Base-by-base conservation (phyloP, 2,329 filamentous ascomycete species). In the Penicillium aurantiogriseum region DNA sequence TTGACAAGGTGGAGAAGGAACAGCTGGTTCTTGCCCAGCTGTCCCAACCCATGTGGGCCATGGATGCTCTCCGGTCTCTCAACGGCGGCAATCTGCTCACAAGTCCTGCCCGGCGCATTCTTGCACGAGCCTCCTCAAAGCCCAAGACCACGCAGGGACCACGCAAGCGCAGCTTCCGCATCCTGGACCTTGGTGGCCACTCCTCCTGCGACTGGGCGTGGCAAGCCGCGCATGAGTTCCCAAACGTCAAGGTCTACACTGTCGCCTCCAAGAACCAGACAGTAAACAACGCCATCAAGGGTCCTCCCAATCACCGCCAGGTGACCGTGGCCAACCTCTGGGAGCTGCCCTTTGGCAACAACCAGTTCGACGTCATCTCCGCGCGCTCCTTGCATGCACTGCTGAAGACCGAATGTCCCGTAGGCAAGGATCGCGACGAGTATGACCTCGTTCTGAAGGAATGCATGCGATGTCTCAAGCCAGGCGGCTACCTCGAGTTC, bases 201-300 rank as follows among this genome's bases (percentile, higher is more conserved):
- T 83, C 88, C 0, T 86, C 89, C 15, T 93, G 91, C 71, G 92
- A 96, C 74, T 99, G 94, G 94, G 93, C 90, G 23, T 99, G 94
- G 94, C 88, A 94, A 71, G 89, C 91, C 57, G 92, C 94, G 0
- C 82, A 90, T 48, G 88, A 93, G 72, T 94, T 92, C 74, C 91
- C 90, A 19, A 88, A 91, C 71, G 84, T 90, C 56, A 92, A 91
- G 72, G 85, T 97, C 53, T 95, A 92, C 78, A 97, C 93, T 0
- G 91, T 93, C 54, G 89, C 89, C 38, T 91, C 88, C 62, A 89
- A 89, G 74, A 83, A 85, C 38, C 88, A 91, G 71, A 77, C 87
- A 31, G 86, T 87, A 67, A 90, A 90, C 73, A 85, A 83, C 58
- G 89, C 89, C 67, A 85, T 94, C 65, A 88, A 88, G 27, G 92